These are phyloP conservation scores for Neofusicoccum umdonicola DNA, from an alignment of 2,329 filamentous ascomycete species.

Conservation along the genomic window DNA sequence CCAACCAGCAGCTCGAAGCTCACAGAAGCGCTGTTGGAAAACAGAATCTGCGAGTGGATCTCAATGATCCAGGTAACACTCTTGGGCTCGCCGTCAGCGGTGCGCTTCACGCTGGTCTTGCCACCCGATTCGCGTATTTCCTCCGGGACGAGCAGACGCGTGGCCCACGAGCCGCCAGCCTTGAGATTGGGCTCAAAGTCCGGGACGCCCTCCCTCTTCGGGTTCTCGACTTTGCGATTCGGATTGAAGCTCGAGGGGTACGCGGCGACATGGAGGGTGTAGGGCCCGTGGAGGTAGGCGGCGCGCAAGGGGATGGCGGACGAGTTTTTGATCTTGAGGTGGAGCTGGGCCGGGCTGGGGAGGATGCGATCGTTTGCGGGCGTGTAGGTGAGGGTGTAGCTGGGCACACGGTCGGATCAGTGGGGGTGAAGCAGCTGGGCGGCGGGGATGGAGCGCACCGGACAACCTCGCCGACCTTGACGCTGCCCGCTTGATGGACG, in stretches of 20 bases:
- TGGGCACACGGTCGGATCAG: constrained; percentile 25
- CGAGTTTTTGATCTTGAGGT: constrained; percentile 88
- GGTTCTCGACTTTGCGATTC: constrained; percentile 70
- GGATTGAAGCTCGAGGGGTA: constrained; percentile 83
- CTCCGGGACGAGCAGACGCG: constrained; percentile 76
- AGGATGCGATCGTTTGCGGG: constrained; percentile 86
- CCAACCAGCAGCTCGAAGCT: constrained; percentile 84
- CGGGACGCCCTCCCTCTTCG: constrained; percentile 71
- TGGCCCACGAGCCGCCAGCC: constrained; percentile 83
- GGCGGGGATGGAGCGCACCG: constrained; percentile 54
- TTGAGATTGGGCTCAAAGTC: constrained; percentile 97
- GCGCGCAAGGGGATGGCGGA: constrained; percentile 87
- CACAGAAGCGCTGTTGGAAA: constrained; percentile 83
- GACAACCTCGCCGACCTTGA: constrained; percentile 92
- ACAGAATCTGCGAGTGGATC: constrained; percentile 87
- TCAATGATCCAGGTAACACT: constrained; percentile 86
- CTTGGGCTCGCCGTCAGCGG: constrained; percentile 40
- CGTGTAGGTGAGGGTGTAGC: constrained; percentile 84
- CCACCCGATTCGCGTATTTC: constrained; percentile 66
- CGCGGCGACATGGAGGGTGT: constrained; percentile 82
- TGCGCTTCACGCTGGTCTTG: constrained; percentile 39
- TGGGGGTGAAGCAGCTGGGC: neutral
- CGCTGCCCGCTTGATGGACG: constrained; percentile 82
- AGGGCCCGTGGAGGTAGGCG: constrained; percentile 94
- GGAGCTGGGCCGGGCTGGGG: constrained; percentile 75